These are phyloP conservation scores for Trichomonas vaginalis DNA, from an alignment of 208 protist species.

Conservation along the genomic window DNA sequence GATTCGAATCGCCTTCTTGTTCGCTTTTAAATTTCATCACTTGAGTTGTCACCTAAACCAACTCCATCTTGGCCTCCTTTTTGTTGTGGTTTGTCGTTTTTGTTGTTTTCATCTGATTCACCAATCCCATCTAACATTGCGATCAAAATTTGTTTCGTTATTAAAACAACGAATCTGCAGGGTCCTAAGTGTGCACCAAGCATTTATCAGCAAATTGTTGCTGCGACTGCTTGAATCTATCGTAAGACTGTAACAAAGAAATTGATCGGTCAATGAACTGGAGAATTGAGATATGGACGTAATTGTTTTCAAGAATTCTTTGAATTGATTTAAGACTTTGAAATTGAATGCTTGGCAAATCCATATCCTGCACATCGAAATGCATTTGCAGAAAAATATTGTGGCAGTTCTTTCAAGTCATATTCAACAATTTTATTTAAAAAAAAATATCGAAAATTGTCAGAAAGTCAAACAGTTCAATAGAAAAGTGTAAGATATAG, in stretches of 20 bases:
- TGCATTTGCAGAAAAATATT: no score
- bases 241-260: background rate
- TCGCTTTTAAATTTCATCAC: conserved; percentile 13
- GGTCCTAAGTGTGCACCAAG: background rate
- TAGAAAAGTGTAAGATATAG: no score
- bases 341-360: no score
- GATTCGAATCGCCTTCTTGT: conserved; percentile 18
- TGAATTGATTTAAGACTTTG: background rate
- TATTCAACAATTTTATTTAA: no score
- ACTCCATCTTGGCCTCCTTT: background rate
- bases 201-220: background rate
- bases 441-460: no score
- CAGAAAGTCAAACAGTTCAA: no score
- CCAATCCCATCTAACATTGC: background rate
- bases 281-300: background rate
- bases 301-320: background rate
- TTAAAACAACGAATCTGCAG: background rate
- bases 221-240: background rate
- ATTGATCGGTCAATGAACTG: background rate
- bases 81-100: background rate
- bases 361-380: no score
- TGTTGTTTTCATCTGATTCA: background rate
- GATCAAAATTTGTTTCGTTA: background rate
- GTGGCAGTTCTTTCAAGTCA: no score
- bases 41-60: background rate